Evolutionary conservation across 345 rosid species (phyloP).

Genomic region (Clausena lansium): DNA sequence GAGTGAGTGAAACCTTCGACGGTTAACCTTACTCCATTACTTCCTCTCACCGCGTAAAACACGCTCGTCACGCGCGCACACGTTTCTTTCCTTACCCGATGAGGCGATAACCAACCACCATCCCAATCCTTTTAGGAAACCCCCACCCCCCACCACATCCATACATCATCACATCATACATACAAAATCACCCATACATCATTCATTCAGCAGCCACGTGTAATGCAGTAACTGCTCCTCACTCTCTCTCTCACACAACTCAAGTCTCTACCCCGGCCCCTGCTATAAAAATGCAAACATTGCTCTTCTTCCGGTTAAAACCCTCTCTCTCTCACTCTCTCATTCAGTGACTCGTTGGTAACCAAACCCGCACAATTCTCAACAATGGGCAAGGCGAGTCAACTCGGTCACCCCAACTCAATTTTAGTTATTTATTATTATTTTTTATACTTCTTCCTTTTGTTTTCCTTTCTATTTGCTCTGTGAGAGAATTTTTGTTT

Average conservation of each 20-base stretch:
- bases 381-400: slow-evolving; percentile 34
- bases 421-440: too few relatives aligned
- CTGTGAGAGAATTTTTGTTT: neutral
- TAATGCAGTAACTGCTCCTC: neutral
- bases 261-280: neutral
- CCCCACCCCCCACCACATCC: too few relatives aligned
- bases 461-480: neutral
- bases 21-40: neutral
- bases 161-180: too few relatives aligned
- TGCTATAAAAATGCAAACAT: neutral
- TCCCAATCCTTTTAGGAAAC: too few relatives aligned
- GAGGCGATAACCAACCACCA: neutral
- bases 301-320: too few relatives aligned
- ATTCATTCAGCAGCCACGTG: neutral
- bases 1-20: neutral
- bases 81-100: too few relatives aligned
- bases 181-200: too few relatives aligned
- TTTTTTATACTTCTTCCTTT: neutral
- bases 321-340: neutral
- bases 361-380: neutral
- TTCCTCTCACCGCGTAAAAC: neutral
- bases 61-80: neutral
- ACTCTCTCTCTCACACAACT: neutral
- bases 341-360: neutral
- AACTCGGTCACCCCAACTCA: neutral